Evolutionary conservation across 176 grass and related monocot species (phyloP), one percentile per base, ranked within the genome.

Genomic region (Dendrocalamus sinicus): DNA sequence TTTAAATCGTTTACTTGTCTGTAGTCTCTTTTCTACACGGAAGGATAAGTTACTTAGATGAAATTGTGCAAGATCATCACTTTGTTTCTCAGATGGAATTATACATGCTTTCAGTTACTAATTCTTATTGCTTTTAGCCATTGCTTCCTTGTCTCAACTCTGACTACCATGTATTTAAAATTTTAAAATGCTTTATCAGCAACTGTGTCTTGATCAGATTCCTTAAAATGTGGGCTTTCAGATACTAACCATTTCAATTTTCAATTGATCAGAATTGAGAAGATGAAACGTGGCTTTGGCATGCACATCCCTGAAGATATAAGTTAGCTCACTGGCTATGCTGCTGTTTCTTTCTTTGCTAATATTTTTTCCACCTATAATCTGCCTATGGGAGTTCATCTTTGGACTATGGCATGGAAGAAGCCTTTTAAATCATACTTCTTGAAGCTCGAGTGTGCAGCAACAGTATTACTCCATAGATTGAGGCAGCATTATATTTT

Each of bases 201-300:
- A 65, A 9, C 9, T 76, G 20, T 19, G 8, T 26, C 4, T 82
- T 72, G 5, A 17, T 51, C 70, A 83, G 2, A 63, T 82, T 73
- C 15, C 9, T 59, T 37, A 78, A n/a, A 8, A 14, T 53, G 1
- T 23, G 1, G 8, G 3, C 16, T 41, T 62, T 23, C 1, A 15
- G 2, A 28, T 37, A 55, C 62, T 84, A 75, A 91, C 55, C 9
- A 57, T 75, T 72, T 54, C 17, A 4, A 52, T 20, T 72, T 82
- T 79, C 8, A 76, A 26, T 80, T 77, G 39, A 24, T 22, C 85
- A 98, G 96, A 70, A 88, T 98, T 72, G 96, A 98, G 88, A 95
- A 93, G 81, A 82, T 94, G 90, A 93, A 93, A 82, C 91, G 81
- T 24, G 96, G 96, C 78, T 94, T 98, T 77, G 96, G 96, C 16